These are phyloP conservation scores for Saccharomyces mikatae DNA, from an alignment of 805 yeast genomes.

Conservation along the genomic window DNA sequence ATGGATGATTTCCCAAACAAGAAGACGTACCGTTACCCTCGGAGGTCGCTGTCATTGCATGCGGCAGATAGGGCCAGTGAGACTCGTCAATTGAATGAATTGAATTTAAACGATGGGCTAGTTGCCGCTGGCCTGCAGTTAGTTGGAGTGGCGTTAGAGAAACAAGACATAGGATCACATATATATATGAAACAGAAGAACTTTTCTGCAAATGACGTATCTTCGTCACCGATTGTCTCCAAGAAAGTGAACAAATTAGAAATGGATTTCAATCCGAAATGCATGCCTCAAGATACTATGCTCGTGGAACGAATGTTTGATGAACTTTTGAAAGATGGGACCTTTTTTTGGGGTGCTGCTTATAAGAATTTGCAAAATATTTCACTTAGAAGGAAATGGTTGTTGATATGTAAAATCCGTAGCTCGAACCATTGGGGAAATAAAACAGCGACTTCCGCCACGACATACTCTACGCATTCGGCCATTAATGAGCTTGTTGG, in stretches of 20 bases:
- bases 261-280: conserved; percentile 6
- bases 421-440: conserved; percentile 1
- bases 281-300: conserved; percentile 14
- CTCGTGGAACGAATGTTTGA: conserved; percentile 17
- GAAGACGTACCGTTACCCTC: conserved; percentile 1
- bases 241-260: too few relatives aligned
- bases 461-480: neutral
- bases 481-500: conserved; percentile 1
- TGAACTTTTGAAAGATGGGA: conserved; percentile 17
- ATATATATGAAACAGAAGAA: conserved; percentile 9
- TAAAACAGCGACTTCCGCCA: neutral
- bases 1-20: neutral
- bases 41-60: conserved; percentile 4
- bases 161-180: neutral
- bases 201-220: conserved; percentile 9
- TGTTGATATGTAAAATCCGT: conserved; percentile 20
- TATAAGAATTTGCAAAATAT: conserved; percentile 14
- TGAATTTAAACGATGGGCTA: neutral
- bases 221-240: neutral
- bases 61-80: neutral
- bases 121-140: neutral
- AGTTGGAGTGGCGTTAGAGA: neutral
- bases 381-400: conserved; percentile 26
- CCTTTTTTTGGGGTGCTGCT: conserved; percentile 25
- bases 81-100: neutral